Evolutionary conservation across 768 basidiomycete genomes (phyloP).

Genomic region (Amanita rubescens): DNA sequence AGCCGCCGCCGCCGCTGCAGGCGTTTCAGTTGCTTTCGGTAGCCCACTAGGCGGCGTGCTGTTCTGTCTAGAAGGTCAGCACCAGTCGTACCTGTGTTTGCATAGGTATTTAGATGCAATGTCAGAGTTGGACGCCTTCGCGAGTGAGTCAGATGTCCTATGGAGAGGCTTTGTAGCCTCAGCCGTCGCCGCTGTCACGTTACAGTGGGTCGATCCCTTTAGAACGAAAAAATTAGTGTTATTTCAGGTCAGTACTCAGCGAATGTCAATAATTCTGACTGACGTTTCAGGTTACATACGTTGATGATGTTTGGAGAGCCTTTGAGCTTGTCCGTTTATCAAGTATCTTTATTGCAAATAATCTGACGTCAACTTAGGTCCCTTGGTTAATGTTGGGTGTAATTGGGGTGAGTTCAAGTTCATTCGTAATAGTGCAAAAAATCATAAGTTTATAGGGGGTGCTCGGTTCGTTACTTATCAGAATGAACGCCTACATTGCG

Average conservation of each 20-base stretch:
- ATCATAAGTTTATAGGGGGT: slow-evolving; percentile 40
- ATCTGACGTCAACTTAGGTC: slow-evolving; percentile 32
- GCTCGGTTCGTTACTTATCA: slow-evolving; percentile 58
- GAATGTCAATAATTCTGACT: not conserved
- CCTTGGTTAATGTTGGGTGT: slow-evolving; percentile 64
- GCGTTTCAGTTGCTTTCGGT: slow-evolving; percentile 85
- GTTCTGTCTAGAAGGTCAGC: slow-evolving; percentile 68
- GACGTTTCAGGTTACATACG: slow-evolving; percentile 42
- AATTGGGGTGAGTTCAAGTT: slow-evolving; percentile 40
- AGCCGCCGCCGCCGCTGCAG: slow-evolving; percentile 78
- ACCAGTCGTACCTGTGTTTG: not conserved
- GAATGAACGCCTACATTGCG: slow-evolving; percentile 56
- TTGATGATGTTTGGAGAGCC: slow-evolving; percentile 56
- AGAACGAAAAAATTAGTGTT: slow-evolving; percentile 78
- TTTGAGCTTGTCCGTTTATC: slow-evolving; percentile 54
- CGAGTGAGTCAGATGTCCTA: slow-evolving; percentile 69
- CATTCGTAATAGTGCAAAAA: not conserved
- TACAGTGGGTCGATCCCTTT: slow-evolving; percentile 84
- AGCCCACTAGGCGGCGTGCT: slow-evolving; percentile 82
- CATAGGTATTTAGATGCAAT: not conserved
- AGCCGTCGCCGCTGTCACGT: slow-evolving; percentile 75
- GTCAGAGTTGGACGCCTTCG: slow-evolving; percentile 58
- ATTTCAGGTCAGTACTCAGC: slow-evolving; percentile 45
- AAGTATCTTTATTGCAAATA: not conserved
- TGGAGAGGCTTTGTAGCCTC: slow-evolving; percentile 89